These are phyloP conservation scores for Exutisphaerella laricina DNA, from an alignment of 2,329 filamentous ascomycete genomes.

Conservation along the genomic window DNA sequence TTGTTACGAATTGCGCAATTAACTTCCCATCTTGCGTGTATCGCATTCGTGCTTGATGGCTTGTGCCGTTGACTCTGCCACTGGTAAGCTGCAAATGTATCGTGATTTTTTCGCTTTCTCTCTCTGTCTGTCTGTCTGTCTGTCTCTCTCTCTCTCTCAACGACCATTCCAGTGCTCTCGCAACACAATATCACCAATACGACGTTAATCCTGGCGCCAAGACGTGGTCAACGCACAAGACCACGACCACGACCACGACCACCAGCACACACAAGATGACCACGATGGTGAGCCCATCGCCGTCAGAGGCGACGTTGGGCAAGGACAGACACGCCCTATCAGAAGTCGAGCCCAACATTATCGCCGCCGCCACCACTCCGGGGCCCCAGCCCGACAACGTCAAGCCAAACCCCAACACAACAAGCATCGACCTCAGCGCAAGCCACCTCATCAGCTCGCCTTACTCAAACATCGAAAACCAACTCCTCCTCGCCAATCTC, in stretches of 20 bases:
- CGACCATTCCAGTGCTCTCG: no score
- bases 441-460: slow-evolving; percentile 52
- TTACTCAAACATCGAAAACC: slow-evolving; percentile 64
- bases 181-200: background rate
- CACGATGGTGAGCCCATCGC: background rate
- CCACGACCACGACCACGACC: no score
- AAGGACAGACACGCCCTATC: background rate
- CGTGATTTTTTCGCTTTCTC: no score
- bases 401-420: background rate
- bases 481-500: slow-evolving; percentile 65
- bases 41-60: background rate
- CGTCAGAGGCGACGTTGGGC: background rate
- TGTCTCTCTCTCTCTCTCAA: no score
- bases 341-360: background rate
- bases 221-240: no score
- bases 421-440: slow-evolving; percentile 12
- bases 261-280: background rate
- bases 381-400: background rate
- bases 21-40: background rate
- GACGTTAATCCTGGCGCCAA: background rate
- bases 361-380: no score
- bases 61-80: background rate
- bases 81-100: no score
- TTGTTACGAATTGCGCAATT: background rate
- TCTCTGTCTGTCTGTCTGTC: no score